Base-by-base conservation (phyloP, 2,329 filamentous ascomycete genomes). In the Hymenoscyphus scutula region DNA sequence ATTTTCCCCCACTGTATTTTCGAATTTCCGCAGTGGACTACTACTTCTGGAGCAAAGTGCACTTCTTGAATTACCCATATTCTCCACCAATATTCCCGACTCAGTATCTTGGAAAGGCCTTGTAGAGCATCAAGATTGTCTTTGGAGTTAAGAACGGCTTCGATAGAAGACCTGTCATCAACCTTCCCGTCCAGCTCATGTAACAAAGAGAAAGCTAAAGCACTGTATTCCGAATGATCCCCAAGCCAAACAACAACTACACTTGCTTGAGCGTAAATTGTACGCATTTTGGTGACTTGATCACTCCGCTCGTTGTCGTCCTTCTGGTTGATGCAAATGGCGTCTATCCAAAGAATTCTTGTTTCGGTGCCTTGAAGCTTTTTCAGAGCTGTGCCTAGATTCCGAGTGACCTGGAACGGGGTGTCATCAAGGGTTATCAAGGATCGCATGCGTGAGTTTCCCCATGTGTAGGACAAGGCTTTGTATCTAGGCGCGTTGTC, bases 261-360 rank as follows among this genome's bases (percentile, higher is more conserved):
- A 7, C 45, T 60, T 19, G 63, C 59, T 30, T 38, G 53, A 5
- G 23, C 37, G 51, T 65, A 65, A 19, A 65, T 65, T n/a, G 7
- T 38, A n/a, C 56, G 27, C 64, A 65, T 65, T 25, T 63, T 62
- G 25, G 23, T 13, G 25, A 65, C 59, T 56, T 65, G 61, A 5
- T 60, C 55, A 17, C 57, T 51, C 29, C 58, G 53, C 48, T 79
- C 45, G 77, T 75, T 41, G 72, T 80, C 63, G 78, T 78, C 58
- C 73, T 80, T 30, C 78, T 79, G 64, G 53, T 62, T 58, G 48
- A 64, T 62, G 41, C 63, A 64, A 5, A 62, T 56, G n/a, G 59
- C 63, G 45, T 64, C 62, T n/a, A 64, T 38, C 64, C 64, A 65
- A 3, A 63, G 30, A 25, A 55, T 54, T 23, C 51, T 37, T 3